Conservation (phyloP, 179 eudicot genomes). For the Silene coronaria region DNA sequence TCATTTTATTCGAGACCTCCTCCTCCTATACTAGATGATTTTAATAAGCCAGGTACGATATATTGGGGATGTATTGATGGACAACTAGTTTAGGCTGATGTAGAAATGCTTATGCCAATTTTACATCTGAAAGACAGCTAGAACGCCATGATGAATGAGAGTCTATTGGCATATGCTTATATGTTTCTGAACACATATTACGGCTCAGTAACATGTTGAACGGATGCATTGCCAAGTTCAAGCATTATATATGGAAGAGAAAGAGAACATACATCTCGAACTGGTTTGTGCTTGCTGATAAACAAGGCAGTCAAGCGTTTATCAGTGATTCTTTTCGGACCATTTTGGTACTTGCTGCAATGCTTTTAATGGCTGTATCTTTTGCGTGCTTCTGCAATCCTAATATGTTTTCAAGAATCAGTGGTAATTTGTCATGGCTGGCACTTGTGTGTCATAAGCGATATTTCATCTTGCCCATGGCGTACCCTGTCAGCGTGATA, state of each 20-base stretch:
- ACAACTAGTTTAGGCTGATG: no score
- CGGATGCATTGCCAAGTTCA: not conserved
- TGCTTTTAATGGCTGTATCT: not conserved
- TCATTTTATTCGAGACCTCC: no score
- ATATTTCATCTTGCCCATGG: not conserved
- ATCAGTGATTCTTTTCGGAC: no score
- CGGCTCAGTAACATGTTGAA: not conserved
- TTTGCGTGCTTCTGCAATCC: not conserved
- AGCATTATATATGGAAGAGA: not conserved
- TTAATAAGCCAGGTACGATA: no score
- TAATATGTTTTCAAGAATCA: not conserved
- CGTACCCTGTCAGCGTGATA: not conserved
- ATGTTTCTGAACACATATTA: not conserved
- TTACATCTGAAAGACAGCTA: no score
- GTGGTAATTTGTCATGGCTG: not conserved
- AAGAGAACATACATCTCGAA: not conserved
- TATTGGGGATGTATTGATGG: no score
- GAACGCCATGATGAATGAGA: not conserved
- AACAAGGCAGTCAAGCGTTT: not conserved
- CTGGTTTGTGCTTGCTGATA: not conserved
- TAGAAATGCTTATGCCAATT: no score
- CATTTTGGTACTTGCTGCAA: not conserved
- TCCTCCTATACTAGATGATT: no score
- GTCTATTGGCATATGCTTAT: not conserved
- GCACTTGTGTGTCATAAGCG: not conserved